Percentiles rank a stretch among this genome's conserved stretches.
Evolutionary conservation across 2,329 filamentous ascomycete genomes (phyloP).

Genomic region (Talaromyces rugulosus): DNA sequence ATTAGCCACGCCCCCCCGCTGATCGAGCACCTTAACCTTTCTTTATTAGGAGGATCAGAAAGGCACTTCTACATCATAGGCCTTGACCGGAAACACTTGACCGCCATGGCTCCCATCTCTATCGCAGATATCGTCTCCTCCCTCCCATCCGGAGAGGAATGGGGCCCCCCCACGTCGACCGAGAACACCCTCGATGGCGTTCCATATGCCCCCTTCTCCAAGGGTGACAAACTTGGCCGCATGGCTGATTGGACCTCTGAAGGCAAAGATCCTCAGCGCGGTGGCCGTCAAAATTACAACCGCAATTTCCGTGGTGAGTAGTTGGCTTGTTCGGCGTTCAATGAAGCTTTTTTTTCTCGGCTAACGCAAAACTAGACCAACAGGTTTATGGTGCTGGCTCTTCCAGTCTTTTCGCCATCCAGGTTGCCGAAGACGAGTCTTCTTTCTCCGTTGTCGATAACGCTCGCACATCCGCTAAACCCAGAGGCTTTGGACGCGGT

Average conservation of each 20-base stretch:
- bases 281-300: conserved; percentile 83
- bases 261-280: conserved; percentile 63
- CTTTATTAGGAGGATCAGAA: not conserved
- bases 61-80: not conserved
- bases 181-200: conserved; percentile 92
- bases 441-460: conserved; percentile 98
- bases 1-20: not conserved
- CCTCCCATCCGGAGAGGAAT: conserved; percentile 72
- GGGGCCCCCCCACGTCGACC: conserved; percentile 78
- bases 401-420: conserved; percentile 81
- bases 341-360: conserved; percentile 13
- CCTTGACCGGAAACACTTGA: not conserved
- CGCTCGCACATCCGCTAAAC: conserved; percentile 78
- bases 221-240: conserved; percentile 95
- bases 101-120: conserved; percentile 50
- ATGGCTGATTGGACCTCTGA: conserved; percentile 98
- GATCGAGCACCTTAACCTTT: conserved; percentile 1
- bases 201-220: conserved; percentile 96
- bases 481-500: conserved; percentile 74
- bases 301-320: conserved; percentile 80
- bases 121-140: conserved; percentile 65
- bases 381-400: conserved; percentile 93
- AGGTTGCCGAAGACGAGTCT: conserved; percentile 90
- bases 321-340: not conserved
- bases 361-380: conserved; percentile 60